Evolutionary conservation across 1,139 yeast species (phyloP).

Genomic region (Diutina siamensis): DNA sequence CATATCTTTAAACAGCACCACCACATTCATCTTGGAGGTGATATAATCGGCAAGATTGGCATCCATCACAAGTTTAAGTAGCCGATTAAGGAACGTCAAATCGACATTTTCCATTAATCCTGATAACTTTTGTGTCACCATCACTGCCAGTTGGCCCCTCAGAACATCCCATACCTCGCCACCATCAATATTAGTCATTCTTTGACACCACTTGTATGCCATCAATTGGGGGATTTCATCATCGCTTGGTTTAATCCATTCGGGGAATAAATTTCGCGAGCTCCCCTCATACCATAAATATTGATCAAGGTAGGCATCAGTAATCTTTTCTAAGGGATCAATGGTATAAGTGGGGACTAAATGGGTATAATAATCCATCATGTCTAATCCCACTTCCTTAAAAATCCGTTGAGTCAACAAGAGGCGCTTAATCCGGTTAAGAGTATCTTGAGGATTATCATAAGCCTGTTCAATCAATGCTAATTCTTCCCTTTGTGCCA

Average conservation of each 20-base stretch:
- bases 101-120: constrained; percentile 80
- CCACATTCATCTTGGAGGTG: constrained; percentile 81
- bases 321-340: constrained; percentile 88
- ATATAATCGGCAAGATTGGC: constrained; percentile 91
- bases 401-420: constrained; percentile 83
- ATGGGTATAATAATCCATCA: constrained; percentile 87
- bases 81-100: constrained; percentile 71
- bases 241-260: constrained; percentile 94
- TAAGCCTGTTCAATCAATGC: constrained; percentile 93
- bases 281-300: constrained; percentile 95
- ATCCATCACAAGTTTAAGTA: constrained; percentile 73
- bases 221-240: constrained; percentile 86
- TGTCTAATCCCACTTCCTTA: constrained; percentile 77
- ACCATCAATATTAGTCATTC: constrained; percentile 66
- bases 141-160: constrained; percentile 71
- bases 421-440: constrained; percentile 73
- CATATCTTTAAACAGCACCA: constrained; percentile 86
- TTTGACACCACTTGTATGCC: constrained; percentile 93
- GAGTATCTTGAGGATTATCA: constrained; percentile 90
- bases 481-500: constrained; percentile 82
- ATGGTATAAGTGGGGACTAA: constrained; percentile 77
- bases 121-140: constrained; percentile 63
- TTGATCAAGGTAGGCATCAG: constrained; percentile 94
- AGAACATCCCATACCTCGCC: constrained; percentile 58
- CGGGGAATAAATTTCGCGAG: constrained; percentile 77